phyloP scores from a whole-genome alignment of 768 basidiomycete species.

The Russula earlei region DNA sequence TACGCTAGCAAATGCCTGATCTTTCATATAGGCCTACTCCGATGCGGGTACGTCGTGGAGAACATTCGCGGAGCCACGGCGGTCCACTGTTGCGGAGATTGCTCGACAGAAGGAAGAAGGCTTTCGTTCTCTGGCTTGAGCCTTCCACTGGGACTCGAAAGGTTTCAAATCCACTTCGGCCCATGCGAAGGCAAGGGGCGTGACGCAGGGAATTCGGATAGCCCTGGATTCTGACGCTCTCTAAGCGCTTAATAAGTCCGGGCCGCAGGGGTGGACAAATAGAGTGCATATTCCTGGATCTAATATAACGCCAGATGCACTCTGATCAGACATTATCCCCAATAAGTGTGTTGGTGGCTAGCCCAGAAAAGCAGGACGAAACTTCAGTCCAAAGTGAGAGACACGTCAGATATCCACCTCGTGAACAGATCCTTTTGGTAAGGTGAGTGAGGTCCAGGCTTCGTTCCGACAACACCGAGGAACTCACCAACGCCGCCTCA shows the following conservation, averaged over 20 bases:
- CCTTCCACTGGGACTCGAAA: neutral
- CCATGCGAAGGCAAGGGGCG: neutral
- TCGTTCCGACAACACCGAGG: neutral
- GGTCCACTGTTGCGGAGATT: neutral
- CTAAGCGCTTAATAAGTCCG: neutral
- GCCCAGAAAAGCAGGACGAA: neutral
- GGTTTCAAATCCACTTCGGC: neutral
- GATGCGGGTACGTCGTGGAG: conserved; percentile 5
- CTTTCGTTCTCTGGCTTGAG: neutral
- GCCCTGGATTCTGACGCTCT: neutral
- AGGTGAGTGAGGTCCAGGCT: neutral
- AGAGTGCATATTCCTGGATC: neutral
- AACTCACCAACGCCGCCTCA: conserved; percentile 66
- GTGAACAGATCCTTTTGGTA: conserved; percentile 45
- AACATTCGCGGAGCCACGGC: neutral
- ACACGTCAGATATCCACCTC: conserved; percentile 46
- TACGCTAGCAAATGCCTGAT: neutral
- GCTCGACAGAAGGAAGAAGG: neutral
- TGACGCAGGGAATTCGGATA: too few species aligned
- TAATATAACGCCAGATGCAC: neutral
- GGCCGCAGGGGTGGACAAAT: neutral
- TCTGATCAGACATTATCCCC: neutral
- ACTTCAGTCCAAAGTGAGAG: conserved; percentile 29
- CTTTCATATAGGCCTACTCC: neutral
- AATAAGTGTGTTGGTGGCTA: neutral